Conservation (phyloP, 202 grass and related monocot species). For the Brachypodium distachyon region DNA sequence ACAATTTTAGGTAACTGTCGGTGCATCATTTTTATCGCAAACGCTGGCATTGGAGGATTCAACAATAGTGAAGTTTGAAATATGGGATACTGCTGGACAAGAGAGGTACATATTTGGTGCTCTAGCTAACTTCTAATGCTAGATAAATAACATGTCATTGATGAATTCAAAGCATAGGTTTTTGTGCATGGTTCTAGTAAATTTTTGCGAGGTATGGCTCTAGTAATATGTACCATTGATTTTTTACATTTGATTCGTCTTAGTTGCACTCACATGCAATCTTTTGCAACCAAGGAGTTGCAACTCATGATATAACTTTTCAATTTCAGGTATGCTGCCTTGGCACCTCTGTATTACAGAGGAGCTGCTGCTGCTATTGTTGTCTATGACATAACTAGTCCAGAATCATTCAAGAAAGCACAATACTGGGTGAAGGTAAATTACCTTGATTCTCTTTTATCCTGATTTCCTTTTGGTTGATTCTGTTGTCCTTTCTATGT, state of each 20-base stretch:
- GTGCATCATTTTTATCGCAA: constrained; percentile 92
- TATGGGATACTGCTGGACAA: constrained; percentile 96
- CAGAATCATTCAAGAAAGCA: constrained; percentile 95
- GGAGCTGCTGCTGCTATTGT: constrained; percentile 84
- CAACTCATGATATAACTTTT: not conserved
- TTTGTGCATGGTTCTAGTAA: too few species aligned
- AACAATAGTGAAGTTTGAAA: constrained; percentile 90
- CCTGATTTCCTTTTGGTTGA: not conserved
- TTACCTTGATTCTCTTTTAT: not conserved
- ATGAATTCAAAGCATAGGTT: not conserved
- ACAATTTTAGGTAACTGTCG: constrained; percentile 71
- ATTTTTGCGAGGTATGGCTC: too few species aligned
- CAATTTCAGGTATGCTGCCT: constrained; percentile 74
- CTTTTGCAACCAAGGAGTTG: not conserved
- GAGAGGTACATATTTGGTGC: constrained; percentile 54
- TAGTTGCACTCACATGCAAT: not conserved
- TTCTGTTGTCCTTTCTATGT: not conserved
- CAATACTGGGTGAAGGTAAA: constrained; percentile 94
- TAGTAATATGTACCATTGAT: not conserved
- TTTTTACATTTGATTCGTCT: too few species aligned
- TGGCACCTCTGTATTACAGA: constrained; percentile 94
- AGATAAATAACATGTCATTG: not conserved
- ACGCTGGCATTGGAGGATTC: constrained; percentile 85
- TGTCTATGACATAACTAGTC: constrained; percentile 94
- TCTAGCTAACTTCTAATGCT: not conserved